Conservation (phyloP, 1,284 basidiomycete species). For the Cutaneotrichosporon mucoides region DNA sequence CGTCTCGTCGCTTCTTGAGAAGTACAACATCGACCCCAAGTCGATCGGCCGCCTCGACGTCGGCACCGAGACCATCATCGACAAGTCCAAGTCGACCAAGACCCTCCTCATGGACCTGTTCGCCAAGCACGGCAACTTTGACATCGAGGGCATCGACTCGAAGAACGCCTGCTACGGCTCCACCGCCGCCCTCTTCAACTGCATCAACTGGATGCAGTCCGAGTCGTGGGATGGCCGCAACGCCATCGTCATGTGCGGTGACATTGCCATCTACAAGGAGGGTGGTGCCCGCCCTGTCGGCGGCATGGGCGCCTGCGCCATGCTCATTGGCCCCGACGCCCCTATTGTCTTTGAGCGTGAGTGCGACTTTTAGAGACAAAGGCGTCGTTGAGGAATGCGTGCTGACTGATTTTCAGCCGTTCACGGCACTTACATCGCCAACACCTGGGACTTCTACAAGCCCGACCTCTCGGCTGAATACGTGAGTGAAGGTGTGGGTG, state of each 20-base stretch:
- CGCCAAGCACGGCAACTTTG: constrained; percentile 81
- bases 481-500: constrained; percentile 33
- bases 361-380: constrained; percentile 33
- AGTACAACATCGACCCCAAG: constrained; percentile 93
- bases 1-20: constrained; percentile 80
- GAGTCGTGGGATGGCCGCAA: constrained; percentile 98
- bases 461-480: constrained; percentile 64
- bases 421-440: constrained; percentile 96
- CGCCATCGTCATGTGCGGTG: constrained; percentile 94
- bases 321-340: constrained; percentile 94
- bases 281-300: constrained; percentile 92
- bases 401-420: constrained; percentile 59
- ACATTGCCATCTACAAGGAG: constrained; percentile 98
- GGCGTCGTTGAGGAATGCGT: not conserved
- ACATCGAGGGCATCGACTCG: constrained; percentile 95
- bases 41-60: constrained; percentile 97
- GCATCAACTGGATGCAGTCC: constrained; percentile 94
- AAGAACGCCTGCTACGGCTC: constrained; percentile 99
- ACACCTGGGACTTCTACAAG: constrained; percentile 98
- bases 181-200: constrained; percentile 96
- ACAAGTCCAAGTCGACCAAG: constrained; percentile 99
- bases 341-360: constrained; percentile 91
- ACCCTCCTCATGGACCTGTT: constrained; percentile 99
- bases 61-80: constrained; percentile 98
- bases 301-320: constrained; percentile 91